A percentile compares a stretch with the other conserved stretches of the same genome.
phyloP scores from a whole-genome alignment of 2,329 filamentous ascomycete species.

The Penicillium rolfsii region DNA sequence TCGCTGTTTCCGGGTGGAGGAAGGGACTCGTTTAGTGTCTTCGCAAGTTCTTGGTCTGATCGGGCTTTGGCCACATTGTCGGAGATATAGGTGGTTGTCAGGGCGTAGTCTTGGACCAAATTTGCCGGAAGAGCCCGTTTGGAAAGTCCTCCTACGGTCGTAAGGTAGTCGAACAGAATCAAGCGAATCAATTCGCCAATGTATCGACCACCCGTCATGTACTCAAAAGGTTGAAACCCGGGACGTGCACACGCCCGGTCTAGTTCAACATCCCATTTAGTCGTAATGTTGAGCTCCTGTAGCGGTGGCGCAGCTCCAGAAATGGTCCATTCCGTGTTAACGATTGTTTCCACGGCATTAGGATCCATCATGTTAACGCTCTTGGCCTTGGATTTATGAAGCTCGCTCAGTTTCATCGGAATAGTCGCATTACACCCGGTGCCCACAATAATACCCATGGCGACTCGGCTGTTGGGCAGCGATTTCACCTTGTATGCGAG shows the following conservation, averaged over 20 bases:
- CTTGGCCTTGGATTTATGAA: conserved; percentile 66
- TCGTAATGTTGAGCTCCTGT: conserved; percentile 62
- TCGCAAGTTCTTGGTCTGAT: conserved; percentile 54
- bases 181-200: conserved; percentile 75
- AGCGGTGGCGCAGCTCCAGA: conserved; percentile 72
- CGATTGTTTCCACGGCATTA: conserved; percentile 67
- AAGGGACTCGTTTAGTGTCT: conserved; percentile 58
- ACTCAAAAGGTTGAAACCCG: conserved; percentile 81
- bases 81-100: conserved; percentile 74
- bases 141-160: conserved; percentile 46
- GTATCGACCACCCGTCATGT: conserved; percentile 80
- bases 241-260: conserved; percentile 69
- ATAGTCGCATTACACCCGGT: conserved; percentile 83
- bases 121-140: conserved; percentile 55
- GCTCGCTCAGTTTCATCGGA: conserved; percentile 64
- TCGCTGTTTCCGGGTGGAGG: conserved; percentile 48
- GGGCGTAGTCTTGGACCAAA: conserved; percentile 62
- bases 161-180: conserved; percentile 68
- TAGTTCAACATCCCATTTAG: conserved; percentile 69
- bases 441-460: conserved; percentile 80
- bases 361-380: conserved; percentile 52
- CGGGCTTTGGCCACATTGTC: conserved; percentile 63
- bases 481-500: conserved; percentile 72
- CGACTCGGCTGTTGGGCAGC: conserved; percentile 64
- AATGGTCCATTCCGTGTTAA: conserved; percentile 86